Evolutionary conservation across 139 green algal genomes (phyloP), one percentile per base, ranked within the genome.

Genomic region (Chlamydomonas urium): DNA sequence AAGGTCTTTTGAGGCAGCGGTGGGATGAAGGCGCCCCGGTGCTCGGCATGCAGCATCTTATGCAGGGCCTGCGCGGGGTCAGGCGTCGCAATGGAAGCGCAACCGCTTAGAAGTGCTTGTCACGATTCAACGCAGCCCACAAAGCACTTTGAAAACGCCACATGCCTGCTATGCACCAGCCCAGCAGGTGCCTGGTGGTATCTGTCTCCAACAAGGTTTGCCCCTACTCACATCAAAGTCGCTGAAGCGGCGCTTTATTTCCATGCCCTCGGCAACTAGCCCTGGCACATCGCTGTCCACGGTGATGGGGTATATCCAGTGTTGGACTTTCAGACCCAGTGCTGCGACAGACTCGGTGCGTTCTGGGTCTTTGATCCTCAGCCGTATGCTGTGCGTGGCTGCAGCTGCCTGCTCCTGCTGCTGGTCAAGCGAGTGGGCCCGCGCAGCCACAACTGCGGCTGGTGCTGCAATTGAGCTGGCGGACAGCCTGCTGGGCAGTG

Each of bases 11-110:
- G 88, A 17, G 93, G 93, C 56, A 96, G 76, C 1, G 90, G 91
- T 31, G 94, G 94, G 4, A 97, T 83, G 74, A 98, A 95, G 79
- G 89, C 96, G 35, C 93, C 94, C 2, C 86, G 76, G 68, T 94
- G 88, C 33, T 84, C 86, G 23, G 76, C 66, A 31, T 80, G 73
- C 28, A 98, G 78, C 63, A 93, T 50, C 59, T 91, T 84, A 35
- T 89, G 83, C 38, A 96, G 75, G 14, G 81, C 80, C 79, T 90
- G 69, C 31, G 38, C 36, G 73, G 24, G 31, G n/a, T 1, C 38
- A 69, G 33, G n/a, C n/a, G n/a, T 5, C 57, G 29, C 23, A 47
- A 14, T 5, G 17, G 33, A 47, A 28, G 17, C 59, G 26, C 21
- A 24, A 47, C 31, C 48, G 38, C 17, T 2, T 45, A 62, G 34